Base-by-base conservation (phyloP, 371 early-diverging fungal genomes). In the Actinomortierella wolfii region DNA sequence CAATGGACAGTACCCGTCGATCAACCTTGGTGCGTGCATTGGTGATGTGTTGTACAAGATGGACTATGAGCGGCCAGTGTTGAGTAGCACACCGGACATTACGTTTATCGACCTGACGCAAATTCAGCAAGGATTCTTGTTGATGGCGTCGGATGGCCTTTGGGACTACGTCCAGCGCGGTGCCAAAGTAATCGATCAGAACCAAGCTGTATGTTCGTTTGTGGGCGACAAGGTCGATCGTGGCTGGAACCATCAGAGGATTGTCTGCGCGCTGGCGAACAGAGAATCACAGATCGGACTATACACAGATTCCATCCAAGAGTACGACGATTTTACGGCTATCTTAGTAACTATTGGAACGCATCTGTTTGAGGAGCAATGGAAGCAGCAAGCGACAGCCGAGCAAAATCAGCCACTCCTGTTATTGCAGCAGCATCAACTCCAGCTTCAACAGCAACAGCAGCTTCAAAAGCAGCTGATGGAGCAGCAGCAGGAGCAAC, bases 11-110 rank as follows among this genome's bases (percentile, higher is more conserved):
- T 59, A 78, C 11, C 85, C 83, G 8, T 86, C 86, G 2, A 68
- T 87, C 5, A 86, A 87, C 51, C 80, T 87, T 0, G 88, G 85
- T 5, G 83, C 86, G 1, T 85, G 85, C 3, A 83, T 84, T 57
- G 88, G 88, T 41, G 88, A 87, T 73, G 70, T 87, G 45, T 81
- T 85, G 49, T 87, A 86, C 59, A 87, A 87, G 50, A 76, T 87
- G 74, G 79, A 85, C 53, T 79, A 80, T 1, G 64, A 68, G 20
- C 79, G 67, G 23, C 83, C 82, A 24, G 81, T 87, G 23, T 79
- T 87, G 20, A 82, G 81, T 9, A 82, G 82, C 55, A 81, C 81
- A 51, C 85, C 88, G 1, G 88, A 87, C 60, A 82, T 87, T 14
- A 81, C 79, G 1, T 87, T 87, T 64, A 77, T 84, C 43, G 68